Conservation (phyloP, 306 rosid genomes). For the Casuarina cunninghamiana region DNA sequence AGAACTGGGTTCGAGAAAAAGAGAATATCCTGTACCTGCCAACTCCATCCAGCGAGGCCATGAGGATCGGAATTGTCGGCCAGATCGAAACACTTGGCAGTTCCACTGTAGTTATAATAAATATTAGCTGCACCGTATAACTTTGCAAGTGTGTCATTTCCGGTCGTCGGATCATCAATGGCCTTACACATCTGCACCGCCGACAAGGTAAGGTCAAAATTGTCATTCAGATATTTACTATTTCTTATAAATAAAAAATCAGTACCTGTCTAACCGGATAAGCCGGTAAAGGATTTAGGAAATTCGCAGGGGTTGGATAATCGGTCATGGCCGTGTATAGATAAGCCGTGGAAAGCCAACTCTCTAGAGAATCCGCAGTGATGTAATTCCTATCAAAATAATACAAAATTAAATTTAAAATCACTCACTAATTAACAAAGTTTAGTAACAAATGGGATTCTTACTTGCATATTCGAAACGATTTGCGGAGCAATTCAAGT, state of each 20-base stretch:
- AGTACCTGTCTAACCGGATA: constrained; percentile 77
- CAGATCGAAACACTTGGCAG: constrained; percentile 56
- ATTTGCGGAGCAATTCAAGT: constrained; percentile 38
- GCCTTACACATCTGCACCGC: constrained; percentile 74
- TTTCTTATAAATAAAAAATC: neutral
- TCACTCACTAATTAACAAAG: neutral
- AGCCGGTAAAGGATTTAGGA: constrained; percentile 70
- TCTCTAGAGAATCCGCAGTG: constrained; percentile 14
- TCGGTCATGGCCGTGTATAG: constrained; percentile 74
- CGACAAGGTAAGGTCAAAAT: neutral
- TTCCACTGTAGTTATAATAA: constrained; percentile 61
- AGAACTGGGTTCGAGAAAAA: no score
- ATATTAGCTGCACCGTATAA: constrained; percentile 65
- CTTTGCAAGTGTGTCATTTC: constrained; percentile 50
- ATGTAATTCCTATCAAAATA: constrained; percentile 27
- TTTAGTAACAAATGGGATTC: neutral
- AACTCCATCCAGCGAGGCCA: constrained; percentile 67
- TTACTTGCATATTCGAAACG: constrained; percentile 77
- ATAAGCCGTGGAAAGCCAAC: constrained; percentile 54
- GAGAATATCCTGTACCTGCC: constrained; percentile 58
- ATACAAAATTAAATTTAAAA: neutral
- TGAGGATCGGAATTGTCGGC: constrained; percentile 76
- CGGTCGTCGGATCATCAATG: constrained; percentile 44
- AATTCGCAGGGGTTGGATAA: constrained; percentile 84
- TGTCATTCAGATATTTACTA: neutral